Percentiles rank a stretch among this genome's conserved stretches.
phyloP scores from a whole-genome alignment of 257 asterid genomes.

The Fraxinus quadrangulata region DNA sequence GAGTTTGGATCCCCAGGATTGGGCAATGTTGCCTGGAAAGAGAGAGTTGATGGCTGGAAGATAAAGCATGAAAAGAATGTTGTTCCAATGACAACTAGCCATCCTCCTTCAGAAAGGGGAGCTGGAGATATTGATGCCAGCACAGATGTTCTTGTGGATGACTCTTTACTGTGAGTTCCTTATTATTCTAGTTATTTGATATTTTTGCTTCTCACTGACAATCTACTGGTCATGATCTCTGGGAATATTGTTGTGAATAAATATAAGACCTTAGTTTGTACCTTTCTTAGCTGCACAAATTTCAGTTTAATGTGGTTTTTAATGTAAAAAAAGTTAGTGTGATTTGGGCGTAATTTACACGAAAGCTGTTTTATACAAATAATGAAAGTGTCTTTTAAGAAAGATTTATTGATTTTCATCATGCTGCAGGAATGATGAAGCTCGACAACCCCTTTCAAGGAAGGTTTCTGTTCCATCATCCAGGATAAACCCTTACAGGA shows the following conservation, averaged over 20 bases:
- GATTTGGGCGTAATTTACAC: neutral
- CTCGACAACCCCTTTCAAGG: conserved; percentile 97
- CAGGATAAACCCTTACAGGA: conserved; percentile 94
- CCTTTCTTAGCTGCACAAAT: conserved; percentile 16
- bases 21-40: conserved; percentile 99
- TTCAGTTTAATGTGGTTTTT: neutral
- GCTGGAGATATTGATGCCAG: conserved; percentile 87
- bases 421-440: conserved; percentile 91
- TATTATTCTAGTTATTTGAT: conserved; percentile 2
- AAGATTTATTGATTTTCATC: conserved; percentile 5
- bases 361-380: conserved; percentile 4
- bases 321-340: neutral
- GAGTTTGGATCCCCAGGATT: conserved; percentile 90
- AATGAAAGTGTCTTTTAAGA: neutral
- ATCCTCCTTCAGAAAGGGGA: conserved; percentile 94
- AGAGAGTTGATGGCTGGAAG: conserved; percentile 99
- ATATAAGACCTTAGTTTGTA: conserved; percentile 16
- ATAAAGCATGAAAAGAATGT: conserved; percentile 95
- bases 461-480: conserved; percentile 96
- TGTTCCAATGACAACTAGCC: conserved; percentile 75
- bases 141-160: conserved; percentile 88
- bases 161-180: conserved; percentile 63
- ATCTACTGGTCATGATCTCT: conserved; percentile 14
- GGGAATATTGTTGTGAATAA: conserved; percentile 19
- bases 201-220: conserved; percentile 9